A percentile compares a stretch with the other conserved stretches of the same genome.
Evolutionary conservation across 2,329 filamentous ascomycete genomes (phyloP).

Genomic region (Ophiostoma ips): DNA sequence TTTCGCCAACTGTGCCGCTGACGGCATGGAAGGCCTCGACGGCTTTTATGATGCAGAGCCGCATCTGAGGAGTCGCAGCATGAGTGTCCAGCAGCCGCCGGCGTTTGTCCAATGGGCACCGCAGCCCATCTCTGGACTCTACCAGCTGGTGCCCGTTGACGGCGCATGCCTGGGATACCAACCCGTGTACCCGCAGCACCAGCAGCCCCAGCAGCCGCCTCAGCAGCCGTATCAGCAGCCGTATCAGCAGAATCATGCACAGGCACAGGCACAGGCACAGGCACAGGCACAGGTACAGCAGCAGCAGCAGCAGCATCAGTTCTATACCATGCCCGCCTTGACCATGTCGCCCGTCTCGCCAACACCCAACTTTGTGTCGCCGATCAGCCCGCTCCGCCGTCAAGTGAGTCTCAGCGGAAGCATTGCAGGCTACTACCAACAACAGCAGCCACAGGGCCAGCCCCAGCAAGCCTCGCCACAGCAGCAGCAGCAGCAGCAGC

Average conservation of each 20-base stretch:
- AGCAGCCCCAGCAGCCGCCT: slow-evolving; percentile 1
- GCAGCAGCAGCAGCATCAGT: background rate
- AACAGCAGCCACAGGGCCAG: background rate
- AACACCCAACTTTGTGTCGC: background rate
- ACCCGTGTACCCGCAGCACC: background rate
- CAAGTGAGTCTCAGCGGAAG: background rate
- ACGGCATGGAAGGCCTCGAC: background rate
- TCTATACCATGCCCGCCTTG: background rate
- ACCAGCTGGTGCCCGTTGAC: slow-evolving; percentile 7
- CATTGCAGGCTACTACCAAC: background rate
- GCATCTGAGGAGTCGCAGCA: background rate
- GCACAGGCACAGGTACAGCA: background rate
- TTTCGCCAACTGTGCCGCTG: too few relatives aligned
- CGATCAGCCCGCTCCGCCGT: background rate
- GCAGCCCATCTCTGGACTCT: background rate
- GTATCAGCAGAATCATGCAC: too few relatives aligned
- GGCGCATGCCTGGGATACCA: background rate
- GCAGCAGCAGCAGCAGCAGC: background rate
- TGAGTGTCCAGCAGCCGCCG: background rate
- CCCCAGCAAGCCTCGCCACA: background rate
- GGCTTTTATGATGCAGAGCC: background rate
- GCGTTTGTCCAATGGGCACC: slow-evolving; percentile 3
- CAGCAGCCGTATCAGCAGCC: background rate
- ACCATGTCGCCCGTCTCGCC: background rate
- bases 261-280: too few relatives aligned